Evolutionary conservation across 2,329 filamentous ascomycete genomes (phyloP).

Genomic region (Lecanicillium sp.): DNA sequence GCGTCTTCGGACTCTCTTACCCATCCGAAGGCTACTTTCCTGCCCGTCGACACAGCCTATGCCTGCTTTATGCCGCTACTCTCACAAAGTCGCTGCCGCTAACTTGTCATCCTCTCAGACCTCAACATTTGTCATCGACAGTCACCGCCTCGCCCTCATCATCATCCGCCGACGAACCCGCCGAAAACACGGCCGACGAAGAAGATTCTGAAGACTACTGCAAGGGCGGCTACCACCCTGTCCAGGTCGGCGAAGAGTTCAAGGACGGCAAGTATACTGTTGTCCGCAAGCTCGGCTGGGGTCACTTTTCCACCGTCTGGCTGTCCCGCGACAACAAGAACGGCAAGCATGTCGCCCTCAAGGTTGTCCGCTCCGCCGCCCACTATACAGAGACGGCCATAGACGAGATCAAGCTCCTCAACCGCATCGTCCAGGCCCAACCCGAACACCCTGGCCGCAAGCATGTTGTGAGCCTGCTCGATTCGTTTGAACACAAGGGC

Average conservation of each 20-base stretch:
- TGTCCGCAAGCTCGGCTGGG: constrained; percentile 94
- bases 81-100: too few species aligned
- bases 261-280: constrained; percentile 96
- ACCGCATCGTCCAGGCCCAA: constrained; percentile 93
- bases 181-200: constrained; percentile 92
- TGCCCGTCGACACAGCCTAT: too few species aligned
- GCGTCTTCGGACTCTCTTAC: too few species aligned
- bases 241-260: constrained; percentile 90
- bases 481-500: constrained; percentile 96
- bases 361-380: constrained; percentile 93
- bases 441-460: constrained; percentile 88
- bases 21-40: too few species aligned
- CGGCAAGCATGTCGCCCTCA: constrained; percentile 91
- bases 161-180: constrained; percentile 71
- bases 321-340: constrained; percentile 73
- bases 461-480: constrained; percentile 91
- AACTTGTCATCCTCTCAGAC: constrained; percentile 27
- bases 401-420: constrained; percentile 97
- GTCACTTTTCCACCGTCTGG: constrained; percentile 98
- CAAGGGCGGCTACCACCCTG: constrained; percentile 97
- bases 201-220: constrained; percentile 99
- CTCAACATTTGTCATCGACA: constrained; percentile 46
- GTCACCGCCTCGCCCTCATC: constrained; percentile 69
- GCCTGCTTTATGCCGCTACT: too few species aligned
- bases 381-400: constrained; percentile 99